Conservation (phyloP, 192 early-diverging fungal species). For the Chytriomyces sp. region DNA sequence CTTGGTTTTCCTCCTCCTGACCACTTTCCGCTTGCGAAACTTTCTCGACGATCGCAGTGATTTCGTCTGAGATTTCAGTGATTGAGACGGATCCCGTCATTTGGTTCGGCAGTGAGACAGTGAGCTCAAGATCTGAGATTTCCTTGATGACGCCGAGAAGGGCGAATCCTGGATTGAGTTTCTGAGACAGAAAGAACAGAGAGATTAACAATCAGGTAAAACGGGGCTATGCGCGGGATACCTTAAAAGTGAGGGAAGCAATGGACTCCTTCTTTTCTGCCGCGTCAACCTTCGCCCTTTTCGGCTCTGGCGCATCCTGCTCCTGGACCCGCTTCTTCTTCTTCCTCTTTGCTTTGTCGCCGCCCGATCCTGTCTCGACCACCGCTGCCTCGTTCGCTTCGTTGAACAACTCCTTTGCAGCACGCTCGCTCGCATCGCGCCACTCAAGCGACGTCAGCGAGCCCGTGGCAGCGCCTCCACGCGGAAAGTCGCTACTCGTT, state of each 20-base stretch:
- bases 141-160: slow-evolving; percentile 77
- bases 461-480: slow-evolving; percentile 69
- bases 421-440: slow-evolving; percentile 76
- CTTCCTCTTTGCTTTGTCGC: no score
- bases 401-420: slow-evolving; percentile 65
- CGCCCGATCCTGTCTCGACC: background rate
- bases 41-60: slow-evolving; percentile 72
- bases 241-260: slow-evolving; percentile 64
- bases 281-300: background rate
- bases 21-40: slow-evolving; percentile 64
- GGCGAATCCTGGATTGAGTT: slow-evolving; percentile 44
- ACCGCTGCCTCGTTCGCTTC: background rate
- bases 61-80: slow-evolving; percentile 77
- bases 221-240: slow-evolving; percentile 15
- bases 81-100: slow-evolving; percentile 82
- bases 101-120: slow-evolving; percentile 83
- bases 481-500: slow-evolving; percentile 67
- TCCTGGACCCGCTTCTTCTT: no score
- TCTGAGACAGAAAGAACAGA: background rate
- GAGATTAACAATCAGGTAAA: background rate
- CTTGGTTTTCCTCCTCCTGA: slow-evolving; percentile 39
- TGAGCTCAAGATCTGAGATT: slow-evolving; percentile 80
- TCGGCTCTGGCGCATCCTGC: no score
- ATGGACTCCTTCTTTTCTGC: slow-evolving; percentile 23
- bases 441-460: slow-evolving; percentile 81